phyloP scores from a whole-genome alignment of 345 rosid species.

The Gossypium herbaceum region DNA sequence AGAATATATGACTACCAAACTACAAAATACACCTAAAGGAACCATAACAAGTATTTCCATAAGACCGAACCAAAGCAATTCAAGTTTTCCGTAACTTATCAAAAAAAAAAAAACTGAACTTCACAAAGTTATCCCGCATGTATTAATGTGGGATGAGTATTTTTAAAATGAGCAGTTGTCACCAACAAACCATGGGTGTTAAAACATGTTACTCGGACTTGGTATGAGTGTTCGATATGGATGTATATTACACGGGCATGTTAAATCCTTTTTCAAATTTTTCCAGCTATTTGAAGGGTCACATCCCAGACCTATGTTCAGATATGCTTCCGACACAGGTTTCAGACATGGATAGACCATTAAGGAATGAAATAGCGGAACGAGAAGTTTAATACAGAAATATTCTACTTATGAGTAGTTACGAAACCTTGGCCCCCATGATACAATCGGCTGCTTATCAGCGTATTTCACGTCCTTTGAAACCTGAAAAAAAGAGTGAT shows the following conservation, averaged over 20 bases:
- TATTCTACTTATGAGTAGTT: background rate
- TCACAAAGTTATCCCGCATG: background rate
- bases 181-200: background rate
- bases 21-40: background rate
- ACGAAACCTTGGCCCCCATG: constrained; percentile 96
- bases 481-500: constrained; percentile 49
- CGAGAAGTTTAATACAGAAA: background rate
- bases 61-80: background rate
- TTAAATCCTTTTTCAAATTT: background rate
- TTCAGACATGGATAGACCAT: background rate
- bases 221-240: background rate
- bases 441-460: constrained; percentile 89
- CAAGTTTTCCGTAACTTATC: background rate
- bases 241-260: background rate
- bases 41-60: background rate
- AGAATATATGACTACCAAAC: background rate
- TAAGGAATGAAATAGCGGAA: background rate
- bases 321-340: background rate
- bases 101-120: background rate
- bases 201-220: background rate
- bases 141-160: background rate
- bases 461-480: constrained; percentile 96
- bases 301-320: background rate
- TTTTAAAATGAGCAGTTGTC: background rate
- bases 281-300: background rate